Evolutionary conservation across 192 early-diverging fungal species (phyloP).

Genomic region (Phycomyces blakesleeanus): DNA sequence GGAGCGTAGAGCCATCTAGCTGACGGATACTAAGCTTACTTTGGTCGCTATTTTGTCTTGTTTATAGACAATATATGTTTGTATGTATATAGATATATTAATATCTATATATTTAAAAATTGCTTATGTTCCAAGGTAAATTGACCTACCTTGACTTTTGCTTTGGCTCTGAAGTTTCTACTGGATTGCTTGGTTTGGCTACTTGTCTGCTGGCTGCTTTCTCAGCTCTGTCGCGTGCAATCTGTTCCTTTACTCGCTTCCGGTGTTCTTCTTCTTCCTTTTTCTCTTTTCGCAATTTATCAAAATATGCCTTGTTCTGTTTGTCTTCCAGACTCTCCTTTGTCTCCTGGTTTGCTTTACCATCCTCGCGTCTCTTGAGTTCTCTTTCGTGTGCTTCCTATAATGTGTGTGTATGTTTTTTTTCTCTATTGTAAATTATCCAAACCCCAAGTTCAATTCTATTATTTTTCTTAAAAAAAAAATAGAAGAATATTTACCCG

Average conservation of each 20-base stretch:
- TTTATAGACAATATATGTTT: background rate
- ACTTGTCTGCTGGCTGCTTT: background rate
- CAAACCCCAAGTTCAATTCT: too few species aligned
- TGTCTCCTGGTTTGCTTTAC: slow-evolving; percentile 13
- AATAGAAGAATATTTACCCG: slow-evolving; percentile 9
- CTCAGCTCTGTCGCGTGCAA: slow-evolving; percentile 27
- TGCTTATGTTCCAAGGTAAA: too few species aligned
- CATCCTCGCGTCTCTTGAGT: slow-evolving; percentile 25
- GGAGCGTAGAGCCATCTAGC: slow-evolving; percentile 22
- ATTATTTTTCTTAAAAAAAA: background rate
- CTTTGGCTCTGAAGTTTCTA: background rate
- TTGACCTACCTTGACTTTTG: background rate
- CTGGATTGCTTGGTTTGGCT: background rate
- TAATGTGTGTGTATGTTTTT: background rate
- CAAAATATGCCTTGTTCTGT: slow-evolving; percentile 24
- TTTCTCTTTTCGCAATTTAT: slow-evolving; percentile 26
- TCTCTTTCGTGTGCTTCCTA: slow-evolving; percentile 18
- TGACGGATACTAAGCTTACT: slow-evolving; percentile 31
- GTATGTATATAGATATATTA: too few species aligned
- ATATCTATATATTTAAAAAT: too few species aligned
- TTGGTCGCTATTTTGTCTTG: background rate
- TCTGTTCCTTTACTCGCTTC: slow-evolving; percentile 26
- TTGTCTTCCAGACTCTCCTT: slow-evolving; percentile 12
- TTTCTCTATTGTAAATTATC: background rate
- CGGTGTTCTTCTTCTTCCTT: slow-evolving; percentile 23